Evolutionary conservation across 768 basidiomycete genomes (phyloP), one percentile per base, ranked within the genome.

Genomic region (Lactarius sanguifluus): DNA sequence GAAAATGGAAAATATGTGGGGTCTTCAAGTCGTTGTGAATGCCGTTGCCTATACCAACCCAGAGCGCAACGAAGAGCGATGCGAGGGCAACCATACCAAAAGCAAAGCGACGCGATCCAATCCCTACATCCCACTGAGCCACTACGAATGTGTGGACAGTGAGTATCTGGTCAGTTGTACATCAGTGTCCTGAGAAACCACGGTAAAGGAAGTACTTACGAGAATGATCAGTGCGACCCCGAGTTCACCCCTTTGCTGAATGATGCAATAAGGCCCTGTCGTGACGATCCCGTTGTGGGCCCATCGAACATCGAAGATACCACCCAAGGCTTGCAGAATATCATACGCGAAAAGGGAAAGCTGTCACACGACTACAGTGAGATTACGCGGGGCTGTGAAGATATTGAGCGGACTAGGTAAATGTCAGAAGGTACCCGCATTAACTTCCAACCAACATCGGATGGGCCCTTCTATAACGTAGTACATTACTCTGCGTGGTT

Each of bases 221-320:
- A 82, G 73, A 25, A 79, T 82, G 4, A 77, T 76, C 40, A 82
- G 75, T 6, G 78, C 79, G 3, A 77, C 79, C 25, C 76, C 77
- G 3, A 79, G 76, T 57, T 82, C 80, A 9, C 82, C 81, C 1
- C 81, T 62, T 61, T 81, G 78, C 65, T 80, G 77, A 5, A 81
- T 66, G 50, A 77, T 73, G 66, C 80, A 81, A 62, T 74, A 81
- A 0, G 56, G 13, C 6, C 79, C 78, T 1, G 65, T 68, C 28
- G 74, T 69, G 3, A 81, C 78, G 23, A 71, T 70, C 13, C 80
- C 79, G 7, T 69, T 61, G 50, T 73, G 64, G 9, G 80, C 71
- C 79, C 80, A 81, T 65, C 72, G 75, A 6, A 78, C 64, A 64
- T 80, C 75, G 69, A 81, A 65, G 16, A 77, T 72, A 20, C 77